phyloP scores from a whole-genome alignment of 2,329 filamentous ascomycete species.

The Torrubiellomyces zombiae region DNA sequence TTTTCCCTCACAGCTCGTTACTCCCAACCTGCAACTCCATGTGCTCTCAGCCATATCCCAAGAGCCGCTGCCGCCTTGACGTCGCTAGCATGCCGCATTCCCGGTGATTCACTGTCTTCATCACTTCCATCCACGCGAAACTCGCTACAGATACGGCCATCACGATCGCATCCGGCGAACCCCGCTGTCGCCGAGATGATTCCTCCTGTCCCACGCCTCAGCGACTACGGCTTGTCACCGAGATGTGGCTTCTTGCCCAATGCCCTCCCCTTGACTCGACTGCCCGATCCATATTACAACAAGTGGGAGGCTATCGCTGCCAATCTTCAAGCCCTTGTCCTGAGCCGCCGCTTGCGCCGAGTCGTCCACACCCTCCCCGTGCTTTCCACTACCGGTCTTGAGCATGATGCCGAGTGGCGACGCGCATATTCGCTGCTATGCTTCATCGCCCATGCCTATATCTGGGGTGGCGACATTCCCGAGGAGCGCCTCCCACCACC shows the following conservation, averaged over 20 bases:
- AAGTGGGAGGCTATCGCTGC: constrained; percentile 80
- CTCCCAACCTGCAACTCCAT: too few relatives aligned
- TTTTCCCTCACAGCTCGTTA: too few relatives aligned
- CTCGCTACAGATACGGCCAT: too few relatives aligned
- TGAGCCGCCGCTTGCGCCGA: constrained; percentile 67
- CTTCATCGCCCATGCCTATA: constrained; percentile 88
- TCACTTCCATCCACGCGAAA: too few relatives aligned
- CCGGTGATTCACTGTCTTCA: too few relatives aligned
- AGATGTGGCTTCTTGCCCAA: constrained; percentile 77
- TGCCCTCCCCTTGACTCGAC: constrained; percentile 58
- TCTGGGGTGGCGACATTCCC: constrained; percentile 84
- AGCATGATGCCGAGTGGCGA: constrained; percentile 79
- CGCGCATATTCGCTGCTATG: constrained; percentile 79
- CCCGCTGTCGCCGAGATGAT: constrained; percentile 28
- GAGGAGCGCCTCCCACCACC: constrained; percentile 63
- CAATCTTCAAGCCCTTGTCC: constrained; percentile 74
- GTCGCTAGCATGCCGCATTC: too few relatives aligned
- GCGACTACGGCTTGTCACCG: constrained; percentile 66
- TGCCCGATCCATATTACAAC: constrained; percentile 84
- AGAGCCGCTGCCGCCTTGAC: too few relatives aligned
- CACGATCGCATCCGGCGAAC: too few relatives aligned
- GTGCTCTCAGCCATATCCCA: too few relatives aligned
- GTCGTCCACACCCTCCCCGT: constrained; percentile 69
- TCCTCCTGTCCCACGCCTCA: constrained; percentile 43
- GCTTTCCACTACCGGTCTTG: constrained; percentile 66